A percentile compares a stretch with the other conserved stretches of the same genome.
These are phyloP conservation scores for Fusarium setosum DNA, from an alignment of 2,329 filamentous ascomycete species.

Conservation along the genomic window DNA sequence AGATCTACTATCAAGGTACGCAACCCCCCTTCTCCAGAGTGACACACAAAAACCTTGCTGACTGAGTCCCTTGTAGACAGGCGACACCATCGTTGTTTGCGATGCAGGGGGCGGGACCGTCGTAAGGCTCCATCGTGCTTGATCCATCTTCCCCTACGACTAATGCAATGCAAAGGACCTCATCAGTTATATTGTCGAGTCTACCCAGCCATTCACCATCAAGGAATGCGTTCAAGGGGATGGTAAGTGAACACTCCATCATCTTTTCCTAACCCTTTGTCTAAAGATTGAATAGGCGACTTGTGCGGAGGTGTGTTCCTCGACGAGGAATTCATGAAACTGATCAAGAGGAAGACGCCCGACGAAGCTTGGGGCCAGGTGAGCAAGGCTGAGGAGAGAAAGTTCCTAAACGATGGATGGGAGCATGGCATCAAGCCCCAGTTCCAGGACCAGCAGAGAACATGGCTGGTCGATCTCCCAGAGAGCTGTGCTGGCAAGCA, in stretches of 20 bases:
- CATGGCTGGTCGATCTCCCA: constrained; percentile 35
- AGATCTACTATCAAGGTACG: constrained; percentile 35
- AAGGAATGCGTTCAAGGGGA: constrained; percentile 52
- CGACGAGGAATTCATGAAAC: constrained; percentile 48
- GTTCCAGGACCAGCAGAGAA: constrained; percentile 26
- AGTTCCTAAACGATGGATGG: constrained; percentile 42
- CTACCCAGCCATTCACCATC: constrained; percentile 41
- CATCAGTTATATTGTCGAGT: constrained; percentile 51
- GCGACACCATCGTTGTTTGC: constrained; percentile 47
- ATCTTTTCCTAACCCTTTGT: no score
- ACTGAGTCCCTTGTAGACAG: no score
- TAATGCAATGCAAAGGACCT: constrained; percentile 47
- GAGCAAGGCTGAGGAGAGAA: background rate
- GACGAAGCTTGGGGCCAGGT: background rate
- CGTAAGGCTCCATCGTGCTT: constrained; percentile 40
- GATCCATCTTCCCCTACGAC: no score
- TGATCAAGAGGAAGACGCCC: constrained; percentile 43
- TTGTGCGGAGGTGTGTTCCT: constrained; percentile 56
- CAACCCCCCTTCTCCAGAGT: no score
- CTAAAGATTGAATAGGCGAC: constrained; percentile 38
- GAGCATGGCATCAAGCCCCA: constrained; percentile 45
- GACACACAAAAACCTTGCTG: no score
- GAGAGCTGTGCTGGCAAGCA: background rate
- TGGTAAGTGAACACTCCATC: no score
- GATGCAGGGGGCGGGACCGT: constrained; percentile 53